Percentiles rank a stretch among this genome's conserved stretches.
phyloP scores from a whole-genome alignment of 23 red algal genomes.

The Pyropia yezoensis region DNA sequence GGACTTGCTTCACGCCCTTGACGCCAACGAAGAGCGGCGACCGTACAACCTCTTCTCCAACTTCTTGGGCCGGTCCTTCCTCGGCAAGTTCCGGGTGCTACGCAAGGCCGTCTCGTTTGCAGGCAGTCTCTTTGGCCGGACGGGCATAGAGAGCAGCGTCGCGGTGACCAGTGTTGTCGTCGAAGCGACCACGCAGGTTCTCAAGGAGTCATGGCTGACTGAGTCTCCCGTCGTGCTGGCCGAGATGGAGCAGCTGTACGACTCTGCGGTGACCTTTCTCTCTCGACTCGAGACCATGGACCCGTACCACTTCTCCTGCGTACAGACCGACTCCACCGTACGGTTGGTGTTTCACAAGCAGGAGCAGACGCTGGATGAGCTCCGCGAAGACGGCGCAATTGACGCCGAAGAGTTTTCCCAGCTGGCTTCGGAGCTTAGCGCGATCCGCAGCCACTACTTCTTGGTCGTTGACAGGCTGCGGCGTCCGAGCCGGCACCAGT shows the following conservation, averaged over 20 bases:
- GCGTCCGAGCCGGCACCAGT: too few species aligned
- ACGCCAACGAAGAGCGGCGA: constrained; percentile 49
- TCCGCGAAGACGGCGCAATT: constrained; percentile 25
- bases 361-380: constrained; percentile 30
- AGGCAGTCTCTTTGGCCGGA: too few species aligned
- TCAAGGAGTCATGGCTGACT: constrained; percentile 38
- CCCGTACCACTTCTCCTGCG: constrained; percentile 30
- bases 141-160: constrained; percentile 16
- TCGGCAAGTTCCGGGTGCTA: too few species aligned
- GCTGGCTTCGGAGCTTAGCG: constrained; percentile 32
- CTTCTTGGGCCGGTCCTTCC: constrained; percentile 29
- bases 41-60: constrained; percentile 32
- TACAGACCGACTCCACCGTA: constrained; percentile 36
- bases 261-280: constrained; percentile 32
- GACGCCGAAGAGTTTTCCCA: constrained; percentile 38
- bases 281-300: constrained; percentile 40
- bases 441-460: constrained; percentile 7
- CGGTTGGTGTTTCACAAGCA: constrained; percentile 23
- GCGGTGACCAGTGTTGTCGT: constrained; percentile 24
- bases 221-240: constrained; percentile 15
- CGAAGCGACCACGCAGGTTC: constrained; percentile 26
- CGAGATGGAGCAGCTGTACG: constrained; percentile 37
- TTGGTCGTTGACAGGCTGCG: too few species aligned
- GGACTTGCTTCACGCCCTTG: constrained; percentile 49
- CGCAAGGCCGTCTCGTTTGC: too few species aligned